Conservation (phyloP, 2,329 filamentous ascomycete genomes). For the Paraphoma chrysanthemicola region DNA sequence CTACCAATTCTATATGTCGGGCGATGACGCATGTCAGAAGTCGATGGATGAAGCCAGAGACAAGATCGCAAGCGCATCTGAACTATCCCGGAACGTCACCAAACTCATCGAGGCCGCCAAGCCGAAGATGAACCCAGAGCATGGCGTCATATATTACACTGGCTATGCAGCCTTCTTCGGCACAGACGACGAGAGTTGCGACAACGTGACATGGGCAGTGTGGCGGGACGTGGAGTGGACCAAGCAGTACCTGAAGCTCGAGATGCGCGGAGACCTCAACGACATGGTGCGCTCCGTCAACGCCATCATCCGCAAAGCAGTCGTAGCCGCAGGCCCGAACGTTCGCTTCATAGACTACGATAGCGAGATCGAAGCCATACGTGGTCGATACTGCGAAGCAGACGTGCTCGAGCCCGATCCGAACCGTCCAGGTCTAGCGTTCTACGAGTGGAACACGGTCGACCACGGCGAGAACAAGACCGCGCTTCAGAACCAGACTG, state of each 20-base stretch:
- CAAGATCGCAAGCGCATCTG: conserved; percentile 20
- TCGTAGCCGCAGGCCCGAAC: conserved; percentile 15
- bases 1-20: conserved; percentile 39
- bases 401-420: conserved; percentile 35
- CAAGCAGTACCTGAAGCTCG: conserved; percentile 36
- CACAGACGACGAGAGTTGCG: conserved; percentile 27
- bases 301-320: conserved; percentile 21
- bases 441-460: conserved; percentile 42
- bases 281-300: conserved; percentile 35
- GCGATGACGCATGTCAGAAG: conserved; percentile 27
- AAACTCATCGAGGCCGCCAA: conserved; percentile 26
- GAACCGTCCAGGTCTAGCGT: conserved; percentile 30
- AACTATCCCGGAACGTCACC: conserved; percentile 29
- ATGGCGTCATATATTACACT: conserved; percentile 37
- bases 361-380: conserved; percentile 9
- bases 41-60: conserved; percentile 26
- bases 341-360: conserved; percentile 39
- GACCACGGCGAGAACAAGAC: conserved; percentile 32
- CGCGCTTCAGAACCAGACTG: conserved; percentile 21
- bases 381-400: conserved; percentile 37
- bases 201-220: conserved; percentile 40
- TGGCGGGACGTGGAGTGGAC: conserved; percentile 27
- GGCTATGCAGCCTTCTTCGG: conserved; percentile 43
- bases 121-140: conserved; percentile 24
- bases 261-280: conserved; percentile 32